phyloP scores from a whole-genome alignment of 352 stramenopile species.

The Phytophthora capsici region DNA sequence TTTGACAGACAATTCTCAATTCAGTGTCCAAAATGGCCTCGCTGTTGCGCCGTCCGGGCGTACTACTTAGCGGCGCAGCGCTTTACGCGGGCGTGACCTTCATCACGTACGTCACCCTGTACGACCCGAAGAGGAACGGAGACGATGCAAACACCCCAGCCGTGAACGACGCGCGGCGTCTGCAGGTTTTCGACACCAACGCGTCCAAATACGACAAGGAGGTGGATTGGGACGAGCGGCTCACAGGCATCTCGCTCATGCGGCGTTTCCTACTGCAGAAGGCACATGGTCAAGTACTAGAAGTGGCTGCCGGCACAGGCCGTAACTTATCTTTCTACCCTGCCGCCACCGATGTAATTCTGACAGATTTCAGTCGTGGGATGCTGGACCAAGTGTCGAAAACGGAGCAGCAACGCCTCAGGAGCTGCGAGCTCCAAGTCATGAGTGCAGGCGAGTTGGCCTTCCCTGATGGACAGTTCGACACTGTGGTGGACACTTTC shows the following conservation, averaged over 20 bases:
- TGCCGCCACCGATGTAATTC: constrained; percentile 42
- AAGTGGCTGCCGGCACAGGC: constrained; percentile 95
- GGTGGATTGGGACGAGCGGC: constrained; percentile 77
- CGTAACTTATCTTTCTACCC: constrained; percentile 94
- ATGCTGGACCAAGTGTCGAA: constrained; percentile 76
- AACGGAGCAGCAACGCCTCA: constrained; percentile 22
- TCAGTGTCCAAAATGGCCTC: constrained; percentile 27
- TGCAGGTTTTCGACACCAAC: constrained; percentile 76
- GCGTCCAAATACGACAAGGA: constrained; percentile 79
- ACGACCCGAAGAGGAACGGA: constrained; percentile 56
- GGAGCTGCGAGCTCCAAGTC: constrained; percentile 48
- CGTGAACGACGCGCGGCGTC: constrained; percentile 59
- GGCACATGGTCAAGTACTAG: constrained; percentile 85
- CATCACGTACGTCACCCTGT: constrained; percentile 75
- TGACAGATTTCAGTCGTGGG: constrained; percentile 74
- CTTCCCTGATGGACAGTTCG: constrained; percentile 87
- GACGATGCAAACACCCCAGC: constrained; percentile 31
- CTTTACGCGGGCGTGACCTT: constrained; percentile 67
- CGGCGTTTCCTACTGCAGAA: constrained; percentile 78
- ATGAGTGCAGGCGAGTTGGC: constrained; percentile 65
- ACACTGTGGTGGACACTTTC: constrained; percentile 97
- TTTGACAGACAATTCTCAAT: too few species aligned
- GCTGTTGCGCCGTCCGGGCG: constrained; percentile 51
- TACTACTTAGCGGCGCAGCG: constrained; percentile 59
- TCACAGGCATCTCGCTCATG: constrained; percentile 85